Evolutionary conservation across 352 stramenopile genomes (phyloP), one percentile per base, ranked within the genome.

Genomic region (Pythium brachiatum): DNA sequence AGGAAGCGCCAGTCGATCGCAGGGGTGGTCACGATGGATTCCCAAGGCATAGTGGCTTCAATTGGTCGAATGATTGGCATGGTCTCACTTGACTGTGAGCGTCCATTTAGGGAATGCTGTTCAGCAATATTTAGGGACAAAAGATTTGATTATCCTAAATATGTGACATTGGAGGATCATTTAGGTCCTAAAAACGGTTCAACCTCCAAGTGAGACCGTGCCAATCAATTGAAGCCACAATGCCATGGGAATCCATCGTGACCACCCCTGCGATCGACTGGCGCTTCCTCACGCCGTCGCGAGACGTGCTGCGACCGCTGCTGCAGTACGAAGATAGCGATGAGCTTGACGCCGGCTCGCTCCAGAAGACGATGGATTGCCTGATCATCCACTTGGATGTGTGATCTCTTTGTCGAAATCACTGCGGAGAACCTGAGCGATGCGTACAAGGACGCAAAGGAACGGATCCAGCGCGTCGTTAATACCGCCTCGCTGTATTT

Each of bases 271-370:
- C 12, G 36, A 44, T 44, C 36, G 36, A 60, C 36, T 60, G 53
- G 53, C 32, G 31, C 73, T 68, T 43, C 76, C 54, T 62, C 76
- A 20, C 39, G 21, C 53, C 38, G 7, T 60, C 36, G 53, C 53
- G 39, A 11, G 38, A 27, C 26, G 25, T 53, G 26, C 39, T 60
- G 16, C 26, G 27, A 0, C 36, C 6, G 25, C 36, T 60, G 16
- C 26, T 53, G 38, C 26, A 52, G n/a, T 53, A 53, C 29, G 27
- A 41, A 15, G 54, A 60, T 26, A n/a, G 27, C 26, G 27, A 53
- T 8, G 55, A 62, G 43, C 34, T 62, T 11, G 44, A 51, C 15
- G 26, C 31, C 29, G 55, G 55, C 1, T 48, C 55, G 4, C 29
- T 62, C 20, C 39, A 54, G 27, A 32, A 62, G 15, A 43, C 43